A percentile compares a stretch with the other conserved stretches of the same genome.
Conservation (phyloP, 257 asterid species). For the Solanum neorickii region DNA sequence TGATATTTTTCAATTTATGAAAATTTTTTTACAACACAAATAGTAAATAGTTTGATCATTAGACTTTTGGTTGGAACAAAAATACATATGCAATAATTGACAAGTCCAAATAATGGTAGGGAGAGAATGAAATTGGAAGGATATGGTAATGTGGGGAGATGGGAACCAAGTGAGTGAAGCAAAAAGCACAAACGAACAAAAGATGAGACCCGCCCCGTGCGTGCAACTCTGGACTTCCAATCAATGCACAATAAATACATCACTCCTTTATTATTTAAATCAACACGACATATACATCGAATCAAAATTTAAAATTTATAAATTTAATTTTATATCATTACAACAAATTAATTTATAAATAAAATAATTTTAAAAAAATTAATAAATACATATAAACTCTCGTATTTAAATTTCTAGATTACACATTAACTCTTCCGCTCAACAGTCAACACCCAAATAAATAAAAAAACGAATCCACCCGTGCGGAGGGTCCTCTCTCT, state of each 20-base stretch:
- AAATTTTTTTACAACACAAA: neutral
- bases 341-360: too few relatives aligned
- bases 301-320: neutral
- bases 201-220: slow-evolving; percentile 3
- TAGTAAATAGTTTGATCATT: neutral
- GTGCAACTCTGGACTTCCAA: slow-evolving; percentile 6
- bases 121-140: slow-evolving; percentile 1
- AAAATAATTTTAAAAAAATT: too few relatives aligned
- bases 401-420: neutral
- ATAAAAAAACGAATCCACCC: neutral
- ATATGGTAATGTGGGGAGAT: neutral
- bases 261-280: neutral
- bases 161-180: slow-evolving; percentile 24
- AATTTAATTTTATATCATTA: too few relatives aligned
- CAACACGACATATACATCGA: neutral
- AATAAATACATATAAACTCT: neutral
- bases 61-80: neutral
- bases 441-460: neutral
- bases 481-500: neutral
- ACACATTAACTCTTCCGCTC: neutral
- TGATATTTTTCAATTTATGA: neutral
- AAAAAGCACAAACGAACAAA: slow-evolving; percentile 5
- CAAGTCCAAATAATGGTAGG: slow-evolving; percentile 18
- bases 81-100: neutral
- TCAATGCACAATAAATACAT: neutral